phyloP scores from a whole-genome alignment of 176 grass and related monocot species.

The Bothriochloa decipiens region DNA sequence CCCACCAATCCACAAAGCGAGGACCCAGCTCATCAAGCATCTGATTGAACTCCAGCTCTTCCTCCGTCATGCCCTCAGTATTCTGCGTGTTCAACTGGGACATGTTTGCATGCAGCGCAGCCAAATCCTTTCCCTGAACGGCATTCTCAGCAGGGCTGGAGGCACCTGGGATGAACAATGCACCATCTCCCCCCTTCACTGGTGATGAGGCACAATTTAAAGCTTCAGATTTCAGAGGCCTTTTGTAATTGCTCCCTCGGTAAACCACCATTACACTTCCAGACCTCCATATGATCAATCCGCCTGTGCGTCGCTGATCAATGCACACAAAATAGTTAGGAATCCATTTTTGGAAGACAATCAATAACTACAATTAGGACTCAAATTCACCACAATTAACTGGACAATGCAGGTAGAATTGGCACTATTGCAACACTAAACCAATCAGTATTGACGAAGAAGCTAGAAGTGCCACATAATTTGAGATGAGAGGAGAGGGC shows the following conservation, averaged over 20 bases:
- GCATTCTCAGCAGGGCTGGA: constrained; percentile 43
- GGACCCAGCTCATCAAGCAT: constrained; percentile 86
- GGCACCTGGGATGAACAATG: constrained; percentile 69
- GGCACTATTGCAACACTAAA: not conserved
- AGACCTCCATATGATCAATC: constrained; percentile 91
- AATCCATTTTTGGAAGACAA: constrained; percentile 22
- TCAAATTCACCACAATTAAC: not conserved
- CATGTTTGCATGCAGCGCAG: constrained; percentile 25
- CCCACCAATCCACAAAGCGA: constrained; percentile 92
- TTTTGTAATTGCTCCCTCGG: constrained; percentile 73
- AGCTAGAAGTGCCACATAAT: not conserved
- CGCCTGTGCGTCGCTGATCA: constrained; percentile 83
- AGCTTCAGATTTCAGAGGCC: constrained; percentile 60
- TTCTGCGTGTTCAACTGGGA: constrained; percentile 42
- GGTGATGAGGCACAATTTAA: constrained; percentile 29
- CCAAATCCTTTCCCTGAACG: constrained; percentile 18
- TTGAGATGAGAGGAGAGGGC: not conserved
- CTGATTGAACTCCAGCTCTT: constrained; percentile 83
- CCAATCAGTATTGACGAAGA: not conserved
- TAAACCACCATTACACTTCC: constrained; percentile 97
- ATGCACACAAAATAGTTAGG: constrained; percentile 13
- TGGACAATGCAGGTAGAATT: constrained; percentile 2
- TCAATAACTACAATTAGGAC: not conserved
- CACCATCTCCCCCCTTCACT: constrained; percentile 39
- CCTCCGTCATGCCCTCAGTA: constrained; percentile 67